These are phyloP conservation scores for Posidonia oceanica DNA, from an alignment of 116 monocot species.

Conservation along the genomic window DNA sequence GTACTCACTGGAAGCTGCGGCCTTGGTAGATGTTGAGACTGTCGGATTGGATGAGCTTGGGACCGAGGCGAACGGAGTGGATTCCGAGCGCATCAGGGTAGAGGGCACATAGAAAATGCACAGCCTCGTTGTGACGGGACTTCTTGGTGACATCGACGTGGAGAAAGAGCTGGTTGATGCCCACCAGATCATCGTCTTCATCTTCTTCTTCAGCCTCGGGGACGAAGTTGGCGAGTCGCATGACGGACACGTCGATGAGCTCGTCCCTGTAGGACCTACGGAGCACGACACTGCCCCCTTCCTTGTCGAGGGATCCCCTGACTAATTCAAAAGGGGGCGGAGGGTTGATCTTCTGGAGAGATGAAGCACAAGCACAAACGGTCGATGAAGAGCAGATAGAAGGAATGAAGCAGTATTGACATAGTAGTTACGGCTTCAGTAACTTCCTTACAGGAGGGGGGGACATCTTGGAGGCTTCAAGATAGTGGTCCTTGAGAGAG, in stretches of 20 bases:
- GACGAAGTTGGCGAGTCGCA: slow-evolving; percentile 60
- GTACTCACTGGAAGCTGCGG: slow-evolving; percentile 73
- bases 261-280: slow-evolving; percentile 52
- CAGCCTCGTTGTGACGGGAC: slow-evolving; percentile 26
- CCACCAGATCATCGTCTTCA: slow-evolving; percentile 13
- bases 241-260: slow-evolving; percentile 70
- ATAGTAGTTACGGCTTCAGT: too few relatives aligned
- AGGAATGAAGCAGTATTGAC: too few relatives aligned
- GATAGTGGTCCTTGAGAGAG: slow-evolving; percentile 87
- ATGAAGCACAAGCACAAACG: neutral
- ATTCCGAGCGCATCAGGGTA: slow-evolving; percentile 93
- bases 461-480: slow-evolving; percentile 76
- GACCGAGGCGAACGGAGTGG: slow-evolving; percentile 67
- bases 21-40: slow-evolving; percentile 32
- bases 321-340: slow-evolving; percentile 61
- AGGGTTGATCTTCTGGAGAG: slow-evolving; percentile 61
- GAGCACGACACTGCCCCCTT: slow-evolving; percentile 50
- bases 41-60: slow-evolving; percentile 13
- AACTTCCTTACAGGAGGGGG: slow-evolving; percentile 52
- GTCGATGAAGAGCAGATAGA: too few relatives aligned
- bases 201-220: slow-evolving; percentile 48
- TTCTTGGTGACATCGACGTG: slow-evolving; percentile 71
- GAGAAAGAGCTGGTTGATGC: slow-evolving; percentile 83
- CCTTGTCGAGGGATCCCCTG: slow-evolving; percentile 62
- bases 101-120: slow-evolving; percentile 87